Evolutionary conservation across 345 rosid genomes (phyloP), one percentile per base, ranked within the genome.

Genomic region (Reutealis trisperma): DNA sequence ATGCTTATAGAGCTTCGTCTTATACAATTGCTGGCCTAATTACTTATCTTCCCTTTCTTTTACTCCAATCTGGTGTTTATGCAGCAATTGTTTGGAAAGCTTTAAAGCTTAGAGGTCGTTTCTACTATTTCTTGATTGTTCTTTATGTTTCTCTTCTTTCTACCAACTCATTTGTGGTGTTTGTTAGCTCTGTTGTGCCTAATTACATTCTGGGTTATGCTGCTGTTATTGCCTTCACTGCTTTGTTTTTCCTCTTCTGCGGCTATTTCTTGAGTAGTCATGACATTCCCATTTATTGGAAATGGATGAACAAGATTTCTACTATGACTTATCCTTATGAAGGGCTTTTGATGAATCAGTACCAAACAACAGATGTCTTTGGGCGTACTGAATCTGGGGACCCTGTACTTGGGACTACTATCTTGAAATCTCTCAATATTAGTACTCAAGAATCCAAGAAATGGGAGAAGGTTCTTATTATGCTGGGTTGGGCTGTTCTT

Each of bases 251-350:
- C 86, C 79, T 90, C 81, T 90, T 90, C 78, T 89, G 92, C 13
- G 92, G 94, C 25, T 90, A 85, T 78, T 90, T 90, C 86, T 45
- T 90, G 81, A 84, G 79, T n/a, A 86, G 89, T 77, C 60, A 84
- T 11, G 88, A 80, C 14, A 86, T 89, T 21, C 94, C 91, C 10
- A 0, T 0, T 1, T 89, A 89, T 70, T 90, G 94, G 94, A 68
- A 51, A 45, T 90, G 92, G 94, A 89, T 89, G 94, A 90, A 90
- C 88, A 87, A 83, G 86, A 63, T 87, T 67, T 90, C 94, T 22
- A 89, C 92, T 4, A 90, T 90, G 86, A 84, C 92, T 14, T 89
- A 90, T 70, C 92, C 92, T 0, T 90, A 86, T 16, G 94, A 90
- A 74, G 92, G 90, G 63, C 85, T 90, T 13, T 58, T 90, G 85